Evolutionary conservation across 1,284 basidiomycete genomes (phyloP), one percentile per base, ranked within the genome.

Genomic region (Pyrrhoderma lamaoense): DNA sequence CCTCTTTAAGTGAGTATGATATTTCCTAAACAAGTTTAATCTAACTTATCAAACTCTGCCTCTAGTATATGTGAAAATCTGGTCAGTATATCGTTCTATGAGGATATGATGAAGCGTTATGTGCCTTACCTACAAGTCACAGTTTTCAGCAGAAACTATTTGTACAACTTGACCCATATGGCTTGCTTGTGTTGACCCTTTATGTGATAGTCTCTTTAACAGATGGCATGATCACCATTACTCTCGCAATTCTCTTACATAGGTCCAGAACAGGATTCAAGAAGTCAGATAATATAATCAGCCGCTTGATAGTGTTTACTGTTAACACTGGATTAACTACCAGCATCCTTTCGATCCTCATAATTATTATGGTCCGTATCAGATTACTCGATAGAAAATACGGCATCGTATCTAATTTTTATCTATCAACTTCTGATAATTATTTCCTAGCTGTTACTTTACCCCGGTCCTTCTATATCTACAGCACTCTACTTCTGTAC

Each of bases 281-380:
- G 16, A 42, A 36, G 49, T 46, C 39, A 18, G 49, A 73, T 45
- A 61, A 56, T 43, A 57, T 73, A 14, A 67, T 74, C 40, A 70
- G 69, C 54, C 67, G 61, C 39, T 59, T 75, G 18, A 68, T 74
- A 2, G 60, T 74, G 21, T 72, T 67, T 51, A 68, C 70, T 2
- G 71, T 74, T 39, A 71, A 74, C 56, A 67, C 71, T 18, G 74
- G 73, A 58, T 57, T 74, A 23, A 58, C 74, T 18, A 74, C 72
- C n/a, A n/a, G n/a, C n/a, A n/a, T n/a, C n/a, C n/a, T n/a, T n/a
- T n/a, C n/a, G n/a, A n/a, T n/a, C n/a, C n/a, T n/a, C n/a, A n/a
- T n/a, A n/a, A n/a, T n/a, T n/a, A n/a, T n/a, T n/a, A n/a, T n/a
- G n/a, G n/a, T n/a, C n/a, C n/a, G n/a, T n/a, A n/a, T n/a, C n/a